phyloP scores from a whole-genome alignment of 1,139 yeast genomes.

The Magnusiomyces tetraspermus region DNA sequence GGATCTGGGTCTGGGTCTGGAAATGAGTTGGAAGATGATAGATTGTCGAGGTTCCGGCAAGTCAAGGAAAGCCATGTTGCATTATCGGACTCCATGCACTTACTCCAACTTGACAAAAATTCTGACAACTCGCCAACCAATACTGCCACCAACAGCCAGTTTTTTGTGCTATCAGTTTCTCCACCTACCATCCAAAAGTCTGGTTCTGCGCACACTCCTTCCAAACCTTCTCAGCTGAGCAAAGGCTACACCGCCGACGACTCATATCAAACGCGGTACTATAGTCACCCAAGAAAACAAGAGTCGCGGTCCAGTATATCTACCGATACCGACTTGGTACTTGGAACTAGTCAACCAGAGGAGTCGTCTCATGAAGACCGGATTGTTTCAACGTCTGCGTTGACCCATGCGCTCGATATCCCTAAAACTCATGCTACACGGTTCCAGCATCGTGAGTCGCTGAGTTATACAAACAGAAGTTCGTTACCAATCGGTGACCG shows the following conservation, averaged over 20 bases:
- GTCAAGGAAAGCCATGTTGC: constrained; percentile 40
- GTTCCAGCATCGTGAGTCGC: constrained; percentile 16
- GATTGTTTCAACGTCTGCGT: background rate
- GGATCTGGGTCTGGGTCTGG: background rate
- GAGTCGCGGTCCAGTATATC: constrained; percentile 6
- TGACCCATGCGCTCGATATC: constrained; percentile 9
- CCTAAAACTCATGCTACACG: constrained; percentile 4
- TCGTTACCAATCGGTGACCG: constrained; percentile 3
- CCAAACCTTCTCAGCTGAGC: constrained; percentile 30
- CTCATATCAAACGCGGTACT: constrained; percentile 10
- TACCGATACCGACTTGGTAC: constrained; percentile 7
- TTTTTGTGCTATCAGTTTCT: too few relatives aligned
- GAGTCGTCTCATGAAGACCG: background rate
- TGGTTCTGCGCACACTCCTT: constrained; percentile 29
- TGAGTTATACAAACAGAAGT: constrained; percentile 17
- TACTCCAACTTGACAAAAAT: background rate
- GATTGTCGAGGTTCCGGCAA: constrained; percentile 40
- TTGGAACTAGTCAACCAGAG: background rate
- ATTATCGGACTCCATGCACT: constrained; percentile 32
- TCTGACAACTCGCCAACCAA: constrained; percentile 5
- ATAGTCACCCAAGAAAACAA: constrained; percentile 13
- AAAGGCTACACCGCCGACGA: constrained; percentile 27
- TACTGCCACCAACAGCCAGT: constrained; percentile 19
- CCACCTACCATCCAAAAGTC: constrained; percentile 35
- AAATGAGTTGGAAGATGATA: constrained; percentile 16